phyloP scores from a whole-genome alignment of 2,329 filamentous ascomycete species.

The Talaromyces sp. region DNA sequence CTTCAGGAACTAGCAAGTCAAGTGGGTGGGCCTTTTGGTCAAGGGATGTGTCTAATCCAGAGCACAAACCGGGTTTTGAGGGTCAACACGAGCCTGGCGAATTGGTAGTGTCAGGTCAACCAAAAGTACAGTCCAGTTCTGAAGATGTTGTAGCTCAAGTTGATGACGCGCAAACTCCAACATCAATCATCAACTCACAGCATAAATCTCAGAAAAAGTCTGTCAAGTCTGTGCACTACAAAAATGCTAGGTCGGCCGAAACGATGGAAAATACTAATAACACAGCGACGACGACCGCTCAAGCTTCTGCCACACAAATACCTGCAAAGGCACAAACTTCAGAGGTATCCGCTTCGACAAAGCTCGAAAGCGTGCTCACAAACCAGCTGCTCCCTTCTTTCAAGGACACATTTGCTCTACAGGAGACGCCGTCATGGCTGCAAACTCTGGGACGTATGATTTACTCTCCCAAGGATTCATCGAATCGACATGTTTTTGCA shows the following conservation, averaged over 20 bases:
- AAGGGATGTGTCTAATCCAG: conserved; percentile 30
- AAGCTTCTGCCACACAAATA: conserved; percentile 19
- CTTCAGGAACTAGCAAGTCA: conserved; percentile 26
- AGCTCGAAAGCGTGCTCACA: conserved; percentile 35
- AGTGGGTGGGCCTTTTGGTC: conserved; percentile 44
- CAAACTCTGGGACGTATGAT: conserved; percentile 49
- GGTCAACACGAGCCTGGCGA: conserved; percentile 20
- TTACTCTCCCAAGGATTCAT: conserved; percentile 54
- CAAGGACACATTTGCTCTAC: conserved; percentile 43
- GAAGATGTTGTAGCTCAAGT: conserved; percentile 13
- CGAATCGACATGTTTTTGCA: conserved; percentile 67
- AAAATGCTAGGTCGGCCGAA: conserved; percentile 22
- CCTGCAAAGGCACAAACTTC: conserved; percentile 25
- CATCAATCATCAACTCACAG: conserved; percentile 20
- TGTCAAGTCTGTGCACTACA: conserved; percentile 23
- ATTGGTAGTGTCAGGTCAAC: conserved; percentile 23
- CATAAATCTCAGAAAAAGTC: conserved; percentile 25
- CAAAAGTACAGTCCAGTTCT: conserved; percentile 19
- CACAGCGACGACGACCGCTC: conserved; percentile 22
- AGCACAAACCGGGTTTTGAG: conserved; percentile 21
- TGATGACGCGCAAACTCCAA: conserved; percentile 21
- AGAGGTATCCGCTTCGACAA: conserved; percentile 34
- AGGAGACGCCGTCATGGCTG: conserved; percentile 60
- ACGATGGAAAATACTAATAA: conserved; percentile 23
- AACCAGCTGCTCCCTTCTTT: conserved; percentile 50